Percentiles rank a stretch among this genome's conserved stretches.
Evolutionary conservation across 108 stramenopile genomes (phyloP).

Genomic region (Fragilariopsis cylindrus): DNA sequence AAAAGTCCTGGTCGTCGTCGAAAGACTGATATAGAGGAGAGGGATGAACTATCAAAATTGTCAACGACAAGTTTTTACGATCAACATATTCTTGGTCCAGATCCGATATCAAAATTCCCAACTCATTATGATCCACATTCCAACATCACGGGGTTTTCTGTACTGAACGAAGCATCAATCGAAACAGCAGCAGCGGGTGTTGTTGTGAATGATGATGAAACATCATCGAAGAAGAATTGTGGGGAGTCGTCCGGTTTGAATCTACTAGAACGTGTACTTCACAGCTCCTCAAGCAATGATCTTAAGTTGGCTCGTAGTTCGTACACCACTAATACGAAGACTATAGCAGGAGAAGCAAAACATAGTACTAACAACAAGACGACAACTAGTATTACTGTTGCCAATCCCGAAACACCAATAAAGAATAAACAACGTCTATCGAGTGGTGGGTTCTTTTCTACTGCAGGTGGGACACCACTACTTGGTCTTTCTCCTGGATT

Average conservation of each 20-base stretch:
- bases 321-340: not conserved
- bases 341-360: not conserved
- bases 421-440: not conserved
- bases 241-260: slow-evolving; percentile 7
- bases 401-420: not conserved
- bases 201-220: not conserved
- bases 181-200: slow-evolving; percentile 14
- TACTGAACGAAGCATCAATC: not conserved
- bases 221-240: not conserved
- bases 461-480: slow-evolving; percentile 26
- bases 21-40: not conserved
- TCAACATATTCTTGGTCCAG: slow-evolving; percentile 16
- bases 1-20: slow-evolving; percentile 18
- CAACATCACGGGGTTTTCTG: not conserved
- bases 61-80: slow-evolving; percentile 12
- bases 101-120: slow-evolving; percentile 23
- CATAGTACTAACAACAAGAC: no score
- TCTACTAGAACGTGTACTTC: not conserved
- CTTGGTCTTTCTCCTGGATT: slow-evolving; percentile 46
- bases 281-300: not conserved
- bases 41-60: not conserved
- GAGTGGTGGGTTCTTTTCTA: slow-evolving; percentile 22
- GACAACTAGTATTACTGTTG: not conserved
- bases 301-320: not conserved
- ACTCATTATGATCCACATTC: slow-evolving; percentile 15